phyloP scores from a whole-genome alignment of 208 protist genomes.

The Trypanosoma rangeli region DNA sequence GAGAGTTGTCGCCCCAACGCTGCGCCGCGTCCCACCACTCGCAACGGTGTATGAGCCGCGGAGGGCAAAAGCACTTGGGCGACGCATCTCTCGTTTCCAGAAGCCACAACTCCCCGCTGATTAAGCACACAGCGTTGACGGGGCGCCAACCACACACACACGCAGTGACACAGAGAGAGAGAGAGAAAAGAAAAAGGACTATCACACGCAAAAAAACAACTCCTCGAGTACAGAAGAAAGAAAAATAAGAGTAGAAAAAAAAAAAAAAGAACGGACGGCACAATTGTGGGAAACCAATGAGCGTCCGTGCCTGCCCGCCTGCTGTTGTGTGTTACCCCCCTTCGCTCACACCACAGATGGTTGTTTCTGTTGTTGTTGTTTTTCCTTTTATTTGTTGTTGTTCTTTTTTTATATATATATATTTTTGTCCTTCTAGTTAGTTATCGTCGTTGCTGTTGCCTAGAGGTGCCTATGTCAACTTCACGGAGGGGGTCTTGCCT shows the following conservation, averaged over 20 bases:
- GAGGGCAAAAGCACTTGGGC: slow-evolving; percentile 20
- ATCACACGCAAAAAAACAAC: no score
- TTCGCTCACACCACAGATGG: no score
- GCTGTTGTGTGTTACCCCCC: no score
- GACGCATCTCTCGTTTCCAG: slow-evolving; percentile 5
- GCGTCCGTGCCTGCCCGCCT: no score
- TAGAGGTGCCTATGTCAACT: no score
- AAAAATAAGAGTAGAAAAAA: background rate
- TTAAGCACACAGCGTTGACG: background rate
- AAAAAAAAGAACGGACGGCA: background rate
- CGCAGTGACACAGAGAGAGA: no score
- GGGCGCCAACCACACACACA: background rate
- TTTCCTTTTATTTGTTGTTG: background rate
- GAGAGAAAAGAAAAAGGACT: no score
- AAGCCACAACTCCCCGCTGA: background rate
- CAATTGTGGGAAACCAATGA: no score
- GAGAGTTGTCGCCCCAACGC: background rate
- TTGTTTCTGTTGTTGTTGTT: no score
- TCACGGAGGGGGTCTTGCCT: no score
- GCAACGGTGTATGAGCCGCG: slow-evolving; percentile 21
- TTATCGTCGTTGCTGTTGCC: background rate
- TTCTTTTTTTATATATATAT: slow-evolving; percentile 6
- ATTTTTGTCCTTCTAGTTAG: background rate
- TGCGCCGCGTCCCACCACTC: background rate
- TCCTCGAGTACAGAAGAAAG: no score